These are phyloP conservation scores for Annulohypoxylon bovei DNA, from an alignment of 495 filamentous ascomycete species.

Conservation along the genomic window DNA sequence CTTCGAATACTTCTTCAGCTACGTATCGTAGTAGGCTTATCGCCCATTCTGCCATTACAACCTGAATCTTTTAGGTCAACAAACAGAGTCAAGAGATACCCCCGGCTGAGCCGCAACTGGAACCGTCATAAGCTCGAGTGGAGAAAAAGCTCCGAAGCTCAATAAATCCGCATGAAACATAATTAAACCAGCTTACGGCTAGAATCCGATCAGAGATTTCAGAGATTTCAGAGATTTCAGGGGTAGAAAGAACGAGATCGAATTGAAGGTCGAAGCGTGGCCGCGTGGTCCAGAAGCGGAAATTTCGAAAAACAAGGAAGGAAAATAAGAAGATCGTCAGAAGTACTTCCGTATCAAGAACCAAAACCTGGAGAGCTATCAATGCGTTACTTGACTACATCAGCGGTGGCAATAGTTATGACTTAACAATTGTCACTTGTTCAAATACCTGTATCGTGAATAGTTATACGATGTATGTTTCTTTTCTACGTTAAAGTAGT, in stretches of 20 bases:
- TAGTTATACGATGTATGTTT: background rate
- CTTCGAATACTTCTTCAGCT: conserved; percentile 20
- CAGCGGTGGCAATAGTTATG: conserved; percentile 22
- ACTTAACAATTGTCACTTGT: background rate
- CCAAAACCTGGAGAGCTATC: conserved; percentile 17
- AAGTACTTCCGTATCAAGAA: conserved; percentile 17
- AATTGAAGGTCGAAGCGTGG: conserved; percentile 26
- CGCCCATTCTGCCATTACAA: background rate
- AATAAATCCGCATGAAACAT: conserved; percentile 20
- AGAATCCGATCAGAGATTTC: conserved; percentile 18
- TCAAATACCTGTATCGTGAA: background rate
- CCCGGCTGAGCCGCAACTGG: conserved; percentile 19
- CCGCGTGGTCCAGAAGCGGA: conserved; percentile 11
- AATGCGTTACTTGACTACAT: conserved; percentile 28
- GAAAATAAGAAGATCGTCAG: conserved; percentile 11
- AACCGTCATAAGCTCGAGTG: background rate
- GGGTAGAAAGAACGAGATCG: conserved; percentile 18
- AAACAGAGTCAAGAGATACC: background rate
- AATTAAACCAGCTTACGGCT: conserved; percentile 28
- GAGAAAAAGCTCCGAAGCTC: conserved; percentile 13
- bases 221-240: conserved; percentile 31
- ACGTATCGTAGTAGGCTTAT: background rate
- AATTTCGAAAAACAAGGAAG: conserved; percentile 31
- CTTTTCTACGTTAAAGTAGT: background rate
- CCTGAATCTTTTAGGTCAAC: background rate